Evolutionary conservation across 192 early-diverging fungal genomes (phyloP).

Genomic region (Glomus cerebriforme): DNA sequence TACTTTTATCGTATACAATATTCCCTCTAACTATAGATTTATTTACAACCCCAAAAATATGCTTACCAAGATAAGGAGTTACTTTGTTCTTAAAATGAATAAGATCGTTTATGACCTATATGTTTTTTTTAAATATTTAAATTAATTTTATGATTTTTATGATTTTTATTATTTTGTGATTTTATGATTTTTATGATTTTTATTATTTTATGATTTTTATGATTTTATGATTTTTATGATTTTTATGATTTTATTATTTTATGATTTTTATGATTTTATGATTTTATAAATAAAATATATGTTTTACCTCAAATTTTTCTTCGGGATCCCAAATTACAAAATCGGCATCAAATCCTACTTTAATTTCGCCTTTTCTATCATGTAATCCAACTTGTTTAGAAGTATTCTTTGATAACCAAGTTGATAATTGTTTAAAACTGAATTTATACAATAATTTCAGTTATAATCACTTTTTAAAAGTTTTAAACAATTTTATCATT

Average conservation of each 20-base stretch:
- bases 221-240: background rate
- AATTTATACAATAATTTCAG: background rate
- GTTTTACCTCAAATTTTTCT: constrained; percentile 46
- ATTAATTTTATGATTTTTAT: background rate
- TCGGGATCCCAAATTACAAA: constrained; percentile 80
- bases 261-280: background rate
- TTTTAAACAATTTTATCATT: background rate
- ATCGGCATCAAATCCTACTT: constrained; percentile 74
- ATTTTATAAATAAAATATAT: background rate
- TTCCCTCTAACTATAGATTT: constrained; percentile 73
- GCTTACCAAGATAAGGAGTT: constrained; percentile 70
- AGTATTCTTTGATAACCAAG: constrained; percentile 67
- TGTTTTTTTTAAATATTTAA: background rate
- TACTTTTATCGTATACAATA: constrained; percentile 42
- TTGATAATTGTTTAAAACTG: constrained; percentile 57
- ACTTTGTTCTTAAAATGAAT: constrained; percentile 84
- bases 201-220: background rate
- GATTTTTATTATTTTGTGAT: background rate
- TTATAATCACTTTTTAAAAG: background rate
- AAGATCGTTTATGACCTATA: constrained; percentile 53
- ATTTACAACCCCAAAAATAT: constrained; percentile 64
- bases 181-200: background rate
- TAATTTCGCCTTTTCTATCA: constrained; percentile 69
- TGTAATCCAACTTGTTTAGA: constrained; percentile 61
- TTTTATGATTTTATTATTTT: background rate